These are phyloP conservation scores for Raphidocelis subcapitata DNA, from an alignment of 139 green algal genomes.

Conservation along the genomic window DNA sequence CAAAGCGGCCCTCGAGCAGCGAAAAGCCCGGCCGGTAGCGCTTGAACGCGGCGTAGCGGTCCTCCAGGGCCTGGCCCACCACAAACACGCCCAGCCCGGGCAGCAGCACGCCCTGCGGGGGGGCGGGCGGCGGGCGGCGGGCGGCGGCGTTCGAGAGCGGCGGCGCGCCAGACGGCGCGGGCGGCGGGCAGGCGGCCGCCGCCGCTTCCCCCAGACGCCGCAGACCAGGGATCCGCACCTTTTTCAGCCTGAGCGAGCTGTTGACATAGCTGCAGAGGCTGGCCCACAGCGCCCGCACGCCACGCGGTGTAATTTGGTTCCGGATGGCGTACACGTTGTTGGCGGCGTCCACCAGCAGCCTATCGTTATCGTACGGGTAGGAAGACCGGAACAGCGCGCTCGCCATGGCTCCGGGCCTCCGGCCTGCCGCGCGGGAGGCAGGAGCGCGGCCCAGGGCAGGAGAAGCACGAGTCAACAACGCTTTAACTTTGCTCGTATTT, in stretches of 20 bases:
- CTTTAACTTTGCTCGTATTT: too few species aligned
- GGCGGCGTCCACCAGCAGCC: constrained; percentile 33
- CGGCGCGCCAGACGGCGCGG: too few species aligned
- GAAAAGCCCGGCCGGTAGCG: constrained; percentile 43
- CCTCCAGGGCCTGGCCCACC: constrained; percentile 38
- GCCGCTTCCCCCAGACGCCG: too few species aligned
- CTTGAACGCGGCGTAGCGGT: constrained; percentile 31
- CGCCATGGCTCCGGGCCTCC: too few species aligned
- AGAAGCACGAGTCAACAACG: too few species aligned
- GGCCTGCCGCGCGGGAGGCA: too few species aligned
- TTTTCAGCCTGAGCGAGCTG: constrained; percentile 27
- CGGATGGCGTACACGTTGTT: constrained; percentile 31
- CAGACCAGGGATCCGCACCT: constrained; percentile 24
- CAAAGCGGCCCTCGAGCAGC: constrained; percentile 50
- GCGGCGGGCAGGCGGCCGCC: too few species aligned
- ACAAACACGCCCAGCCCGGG: constrained; percentile 53
- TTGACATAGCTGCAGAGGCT: constrained; percentile 35
- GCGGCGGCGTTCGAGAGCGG: background rate
- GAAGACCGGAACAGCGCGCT: constrained; percentile 40
- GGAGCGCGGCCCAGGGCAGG: too few species aligned
- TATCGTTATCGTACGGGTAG: constrained; percentile 12
- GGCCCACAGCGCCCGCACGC: constrained; percentile 39
- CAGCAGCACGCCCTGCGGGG: constrained; percentile 46
- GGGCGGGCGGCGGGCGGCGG: background rate
- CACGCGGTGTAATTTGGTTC: constrained; percentile 38